These are phyloP conservation scores for Annulohypoxylon bovei DNA, from an alignment of 495 filamentous ascomycete species.

Conservation along the genomic window DNA sequence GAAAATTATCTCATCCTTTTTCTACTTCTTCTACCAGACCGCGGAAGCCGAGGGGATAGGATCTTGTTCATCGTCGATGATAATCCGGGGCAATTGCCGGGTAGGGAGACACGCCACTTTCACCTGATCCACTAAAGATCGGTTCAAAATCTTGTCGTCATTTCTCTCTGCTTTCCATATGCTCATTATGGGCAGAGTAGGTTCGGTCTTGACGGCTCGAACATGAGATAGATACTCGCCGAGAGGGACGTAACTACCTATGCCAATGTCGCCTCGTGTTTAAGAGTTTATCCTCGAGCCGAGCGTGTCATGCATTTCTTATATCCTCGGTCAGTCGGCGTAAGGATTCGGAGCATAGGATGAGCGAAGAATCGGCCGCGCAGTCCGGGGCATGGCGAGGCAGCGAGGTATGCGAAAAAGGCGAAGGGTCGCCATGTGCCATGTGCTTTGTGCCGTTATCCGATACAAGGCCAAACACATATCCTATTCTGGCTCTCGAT, in stretches of 20 bases:
- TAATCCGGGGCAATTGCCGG: constrained; percentile 13
- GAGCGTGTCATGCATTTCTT: background rate
- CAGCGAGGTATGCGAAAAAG: background rate
- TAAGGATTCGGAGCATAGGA: constrained; percentile 12
- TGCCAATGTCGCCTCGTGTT: background rate
- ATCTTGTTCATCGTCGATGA: constrained; percentile 20
- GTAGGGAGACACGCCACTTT: constrained; percentile 16
- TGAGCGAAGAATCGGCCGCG: background rate
- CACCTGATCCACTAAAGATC: constrained; percentile 17
- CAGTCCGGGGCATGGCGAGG: background rate
- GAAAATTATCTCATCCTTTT: background rate
- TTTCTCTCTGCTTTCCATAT: constrained; percentile 2
- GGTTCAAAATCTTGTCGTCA: constrained; percentile 15
- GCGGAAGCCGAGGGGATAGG: constrained; percentile 1
- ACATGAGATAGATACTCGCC: background rate
- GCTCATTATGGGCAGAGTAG: background rate
- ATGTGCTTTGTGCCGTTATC: constrained; percentile 9
- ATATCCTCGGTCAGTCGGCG: background rate
- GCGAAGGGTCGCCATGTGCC: background rate
- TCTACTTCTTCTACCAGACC: background rate
- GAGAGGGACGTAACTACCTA: background rate
- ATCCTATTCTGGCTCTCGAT: constrained; percentile 1
- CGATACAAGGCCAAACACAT: constrained; percentile 8
- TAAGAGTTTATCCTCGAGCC: constrained; percentile 1
- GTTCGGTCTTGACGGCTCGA: constrained; percentile 2